Evolutionary conservation across 2,329 filamentous ascomycete genomes (phyloP).

Genomic region (Drechslerella stenobrocha): DNA sequence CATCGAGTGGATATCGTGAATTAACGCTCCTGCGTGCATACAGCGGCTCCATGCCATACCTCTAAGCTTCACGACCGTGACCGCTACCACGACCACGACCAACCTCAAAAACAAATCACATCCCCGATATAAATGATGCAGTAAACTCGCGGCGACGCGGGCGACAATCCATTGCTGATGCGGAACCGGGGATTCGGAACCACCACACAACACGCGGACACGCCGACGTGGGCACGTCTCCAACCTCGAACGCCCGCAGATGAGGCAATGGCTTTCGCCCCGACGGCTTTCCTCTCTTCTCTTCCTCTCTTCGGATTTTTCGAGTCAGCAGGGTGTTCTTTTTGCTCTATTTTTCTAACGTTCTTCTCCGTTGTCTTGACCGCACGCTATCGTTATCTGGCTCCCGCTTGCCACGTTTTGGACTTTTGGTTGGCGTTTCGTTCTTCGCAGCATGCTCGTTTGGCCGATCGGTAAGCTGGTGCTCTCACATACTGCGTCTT

Average conservation of each 20-base stretch:
- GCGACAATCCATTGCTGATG: background rate
- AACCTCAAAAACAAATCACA: background rate
- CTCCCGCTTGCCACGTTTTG: background rate
- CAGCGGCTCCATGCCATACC: slow-evolving; percentile 42
- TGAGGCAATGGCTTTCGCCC: slow-evolving; percentile 21
- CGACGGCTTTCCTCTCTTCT: slow-evolving; percentile 6
- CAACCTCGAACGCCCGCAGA: slow-evolving; percentile 12
- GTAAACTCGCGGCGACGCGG: too few species aligned
- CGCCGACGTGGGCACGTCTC: background rate
- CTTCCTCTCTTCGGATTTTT: background rate
- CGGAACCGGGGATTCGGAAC: background rate
- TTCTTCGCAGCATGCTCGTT: background rate
- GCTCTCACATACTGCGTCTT: background rate
- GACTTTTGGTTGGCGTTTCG: background rate
- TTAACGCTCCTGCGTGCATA: background rate
- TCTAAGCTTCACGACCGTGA: slow-evolving; percentile 1
- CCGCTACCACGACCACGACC: background rate
- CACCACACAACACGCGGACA: background rate
- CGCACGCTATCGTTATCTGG: background rate
- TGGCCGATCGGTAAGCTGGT: background rate
- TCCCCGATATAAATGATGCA: background rate
- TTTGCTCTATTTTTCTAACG: background rate
- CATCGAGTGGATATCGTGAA: background rate
- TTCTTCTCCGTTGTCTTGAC: slow-evolving; percentile 7
- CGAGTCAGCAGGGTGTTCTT: background rate